These are phyloP conservation scores for Jacaranda mimosifolia DNA, from an alignment of 257 asterid species.

Conservation along the genomic window DNA sequence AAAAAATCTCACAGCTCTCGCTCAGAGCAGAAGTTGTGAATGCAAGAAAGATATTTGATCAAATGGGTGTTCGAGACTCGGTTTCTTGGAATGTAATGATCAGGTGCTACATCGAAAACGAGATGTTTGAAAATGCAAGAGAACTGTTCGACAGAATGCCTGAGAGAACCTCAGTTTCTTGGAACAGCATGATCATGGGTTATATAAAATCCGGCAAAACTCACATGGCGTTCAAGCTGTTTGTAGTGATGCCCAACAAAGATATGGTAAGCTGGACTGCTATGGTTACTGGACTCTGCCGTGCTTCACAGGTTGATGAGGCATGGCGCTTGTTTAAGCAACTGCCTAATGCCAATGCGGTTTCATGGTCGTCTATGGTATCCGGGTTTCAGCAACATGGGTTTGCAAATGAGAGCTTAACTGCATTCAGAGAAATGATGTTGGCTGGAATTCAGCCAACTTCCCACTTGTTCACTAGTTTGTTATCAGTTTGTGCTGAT, in stretches of 20 bases:
- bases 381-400: conserved; percentile 66
- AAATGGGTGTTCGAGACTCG: conserved; percentile 49
- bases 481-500: conserved; percentile 48
- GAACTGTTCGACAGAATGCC: conserved; percentile 45
- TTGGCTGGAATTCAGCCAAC: conserved; percentile 44
- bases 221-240: conserved; percentile 34
- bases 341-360: conserved; percentile 46
- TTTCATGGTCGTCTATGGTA: conserved; percentile 63
- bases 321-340: conserved; percentile 49
- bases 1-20: conserved; percentile 22
- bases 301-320: conserved; percentile 42
- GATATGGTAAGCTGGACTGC: conserved; percentile 60
- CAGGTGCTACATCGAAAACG: conserved; percentile 45
- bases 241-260: conserved; percentile 50
- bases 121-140: conserved; percentile 44
- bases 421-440: conserved; percentile 44
- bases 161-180: conserved; percentile 45
- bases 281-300: conserved; percentile 49
- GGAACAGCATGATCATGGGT: conserved; percentile 63
- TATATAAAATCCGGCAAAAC: conserved; percentile 41
- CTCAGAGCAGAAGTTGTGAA: conserved; percentile 30
- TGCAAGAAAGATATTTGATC: conserved; percentile 51
- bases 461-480: conserved; percentile 52
- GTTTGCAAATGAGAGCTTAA: conserved; percentile 49
- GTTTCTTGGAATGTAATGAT: conserved; percentile 61